Percentiles rank a stretch among this genome's conserved stretches.
phyloP scores from a whole-genome alignment of 2,329 filamentous ascomycete genomes.

The Cyanodermella asteris region DNA sequence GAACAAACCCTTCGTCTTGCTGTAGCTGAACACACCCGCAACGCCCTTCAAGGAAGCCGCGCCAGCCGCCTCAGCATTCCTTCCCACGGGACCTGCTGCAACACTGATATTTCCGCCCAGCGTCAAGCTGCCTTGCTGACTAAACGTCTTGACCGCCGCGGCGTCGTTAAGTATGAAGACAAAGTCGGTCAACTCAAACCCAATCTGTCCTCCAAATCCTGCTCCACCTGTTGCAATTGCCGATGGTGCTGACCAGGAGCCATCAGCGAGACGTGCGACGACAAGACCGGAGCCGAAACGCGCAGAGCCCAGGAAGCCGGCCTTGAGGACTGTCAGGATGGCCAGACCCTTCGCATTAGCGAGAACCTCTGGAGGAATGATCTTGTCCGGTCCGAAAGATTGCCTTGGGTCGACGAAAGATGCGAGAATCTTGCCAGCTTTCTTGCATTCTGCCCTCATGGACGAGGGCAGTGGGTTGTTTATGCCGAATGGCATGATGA shows the following conservation, averaged over 20 bases:
- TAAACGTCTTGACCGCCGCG: constrained; percentile 76
- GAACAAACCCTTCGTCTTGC: constrained; percentile 92
- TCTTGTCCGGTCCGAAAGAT: constrained; percentile 85
- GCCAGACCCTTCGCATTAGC: constrained; percentile 57
- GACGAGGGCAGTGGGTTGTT: constrained; percentile 26
- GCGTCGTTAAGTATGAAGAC: constrained; percentile 96
- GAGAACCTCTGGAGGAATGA: constrained; percentile 80
- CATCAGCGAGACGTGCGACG: constrained; percentile 25
- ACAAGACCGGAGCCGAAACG: constrained; percentile 28
- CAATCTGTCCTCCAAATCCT: constrained; percentile 28
- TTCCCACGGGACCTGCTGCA: constrained; percentile 76
- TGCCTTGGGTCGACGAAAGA: constrained; percentile 90
- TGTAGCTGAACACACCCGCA: constrained; percentile 87
- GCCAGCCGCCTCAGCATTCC: constrained; percentile 89
- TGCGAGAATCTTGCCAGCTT: constrained; percentile 81
- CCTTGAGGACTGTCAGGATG: constrained; percentile 26
- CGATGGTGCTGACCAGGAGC: constrained; percentile 27
- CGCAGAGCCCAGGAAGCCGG: constrained; percentile 27
- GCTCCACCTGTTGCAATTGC: constrained; percentile 26
- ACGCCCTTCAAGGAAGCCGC: constrained; percentile 78
- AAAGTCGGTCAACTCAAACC: constrained; percentile 39
- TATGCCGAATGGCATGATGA: constrained; percentile 21
- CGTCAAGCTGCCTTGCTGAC: constrained; percentile 75
- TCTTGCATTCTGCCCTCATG: constrained; percentile 59
- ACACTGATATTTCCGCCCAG: constrained; percentile 92